phyloP scores from a whole-genome alignment of 2,329 filamentous ascomycete species.

The Nemania sp. region DNA sequence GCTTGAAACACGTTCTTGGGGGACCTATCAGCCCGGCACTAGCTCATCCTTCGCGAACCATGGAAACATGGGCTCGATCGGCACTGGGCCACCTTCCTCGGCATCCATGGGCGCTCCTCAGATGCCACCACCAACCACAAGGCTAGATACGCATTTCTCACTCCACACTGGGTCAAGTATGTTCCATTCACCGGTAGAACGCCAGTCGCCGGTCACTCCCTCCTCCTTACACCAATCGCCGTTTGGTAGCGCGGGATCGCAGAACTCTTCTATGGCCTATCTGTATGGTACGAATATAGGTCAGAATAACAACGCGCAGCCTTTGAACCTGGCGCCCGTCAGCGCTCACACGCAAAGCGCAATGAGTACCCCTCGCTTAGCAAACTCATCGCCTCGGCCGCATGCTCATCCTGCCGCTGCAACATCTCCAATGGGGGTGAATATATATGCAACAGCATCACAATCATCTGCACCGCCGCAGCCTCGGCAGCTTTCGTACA shows the following conservation, averaged over 20 bases:
- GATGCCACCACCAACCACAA: slow-evolving; percentile 48
- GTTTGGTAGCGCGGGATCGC: slow-evolving; percentile 42
- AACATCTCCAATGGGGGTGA: slow-evolving; percentile 47
- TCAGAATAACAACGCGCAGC: slow-evolving; percentile 41
- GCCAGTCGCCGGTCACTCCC: slow-evolving; percentile 48
- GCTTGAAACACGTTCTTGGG: slow-evolving; percentile 46
- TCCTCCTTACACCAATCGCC: slow-evolving; percentile 49
- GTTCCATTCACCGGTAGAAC: slow-evolving; percentile 44
- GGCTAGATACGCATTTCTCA: slow-evolving; percentile 48
- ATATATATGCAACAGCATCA: slow-evolving; percentile 48
- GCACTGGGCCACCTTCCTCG: slow-evolving; percentile 45
- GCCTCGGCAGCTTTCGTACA: slow-evolving; percentile 47
- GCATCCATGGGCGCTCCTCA: slow-evolving; percentile 45
- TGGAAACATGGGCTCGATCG: slow-evolving; percentile 43
- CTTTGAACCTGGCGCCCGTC: slow-evolving; percentile 46
- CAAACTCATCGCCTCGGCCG: slow-evolving; percentile 47
- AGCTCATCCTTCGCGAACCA: slow-evolving; percentile 42
- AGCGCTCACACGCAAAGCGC: slow-evolving; percentile 43
- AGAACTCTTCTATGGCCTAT: slow-evolving; percentile 45
- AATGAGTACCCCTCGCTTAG: slow-evolving; percentile 46
- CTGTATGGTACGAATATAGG: slow-evolving; percentile 42
- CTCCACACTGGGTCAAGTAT: slow-evolving; percentile 43
- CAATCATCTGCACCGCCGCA: slow-evolving; percentile 47
- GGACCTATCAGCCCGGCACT: slow-evolving; percentile 41
- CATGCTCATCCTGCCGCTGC: slow-evolving; percentile 44